These are phyloP conservation scores for Fusarium sp. DNA, from an alignment of 2,329 filamentous ascomycete genomes.

Conservation along the genomic window DNA sequence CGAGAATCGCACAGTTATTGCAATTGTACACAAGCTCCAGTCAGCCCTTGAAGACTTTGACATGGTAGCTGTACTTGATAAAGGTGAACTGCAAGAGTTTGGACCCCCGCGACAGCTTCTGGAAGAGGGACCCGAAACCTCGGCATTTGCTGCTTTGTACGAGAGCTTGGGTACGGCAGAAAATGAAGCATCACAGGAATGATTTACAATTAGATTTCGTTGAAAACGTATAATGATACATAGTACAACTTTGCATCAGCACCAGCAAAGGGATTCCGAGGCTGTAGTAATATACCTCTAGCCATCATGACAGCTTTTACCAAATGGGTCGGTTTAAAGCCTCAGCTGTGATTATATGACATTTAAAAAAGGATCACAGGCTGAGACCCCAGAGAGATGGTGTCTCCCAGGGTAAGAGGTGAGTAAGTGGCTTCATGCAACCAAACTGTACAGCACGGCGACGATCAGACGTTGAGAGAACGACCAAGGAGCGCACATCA, in stretches of 20 bases:
- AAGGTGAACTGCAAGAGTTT: constrained; percentile 38
- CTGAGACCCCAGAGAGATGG: not conserved
- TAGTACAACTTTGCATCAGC: not conserved
- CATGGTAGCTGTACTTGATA: constrained; percentile 35
- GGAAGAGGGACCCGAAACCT: constrained; percentile 1
- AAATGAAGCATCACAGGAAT: not conserved
- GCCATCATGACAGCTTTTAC: not conserved
- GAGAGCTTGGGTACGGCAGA: not conserved
- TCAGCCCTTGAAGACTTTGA: constrained; percentile 39
- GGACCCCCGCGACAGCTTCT: constrained; percentile 34
- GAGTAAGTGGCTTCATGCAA: not conserved
- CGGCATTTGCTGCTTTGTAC: constrained; percentile 32
- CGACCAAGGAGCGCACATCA: not conserved
- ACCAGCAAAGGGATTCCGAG: not conserved
- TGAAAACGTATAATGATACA: not conserved
- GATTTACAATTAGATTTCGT: not conserved
- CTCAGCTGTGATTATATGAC: not conserved
- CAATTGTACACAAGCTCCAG: constrained; percentile 45
- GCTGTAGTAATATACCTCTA: not conserved
- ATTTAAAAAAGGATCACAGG: not conserved
- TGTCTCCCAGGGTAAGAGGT: not conserved
- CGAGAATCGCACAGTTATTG: constrained; percentile 39
- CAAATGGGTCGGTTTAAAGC: not conserved
- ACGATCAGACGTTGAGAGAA: not conserved
- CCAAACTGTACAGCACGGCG: not conserved